Base-by-base conservation (phyloP, 805 yeast genomes). In the Sugiyamaella smithiae region DNA sequence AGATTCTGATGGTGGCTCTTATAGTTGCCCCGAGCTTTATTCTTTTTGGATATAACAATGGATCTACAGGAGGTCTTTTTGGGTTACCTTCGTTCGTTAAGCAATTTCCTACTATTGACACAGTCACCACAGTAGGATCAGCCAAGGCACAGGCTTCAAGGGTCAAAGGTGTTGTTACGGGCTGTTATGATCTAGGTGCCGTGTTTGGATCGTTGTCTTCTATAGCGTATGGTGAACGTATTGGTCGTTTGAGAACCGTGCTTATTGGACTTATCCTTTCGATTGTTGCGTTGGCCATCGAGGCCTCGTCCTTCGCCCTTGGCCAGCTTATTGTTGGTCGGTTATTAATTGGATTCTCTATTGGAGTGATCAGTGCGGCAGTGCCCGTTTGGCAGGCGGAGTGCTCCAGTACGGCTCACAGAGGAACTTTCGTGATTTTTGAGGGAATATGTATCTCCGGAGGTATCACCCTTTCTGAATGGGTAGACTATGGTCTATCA, bases 381-480 rank as follows among this genome's bases (percentile, higher is more conserved):
- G 83, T 84, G 53, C 95, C 95, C 12, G 84, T 84, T 52, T 86
- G 87, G 81, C 90, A 84, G 63, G 76, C 91, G 1, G 95, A 86
- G 66, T 76, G 81, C 68, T 76, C 88, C 37, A 77, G 76, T 50
- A 77, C 88, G 5, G 79, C 76, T 55, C 75, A 74, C 57, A 77
- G 91, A 71, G 91, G 91, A 57, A 69, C 76, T 51, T 67, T 83
- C 55, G 88, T 84, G 47, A 77, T 78, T 57, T 68, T 84, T 60
- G 86, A 84, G 67, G 90, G 90, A 46, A 77, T 85, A 22, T 76
- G 82, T 32, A 80, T 84, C 56, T 82, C 84, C 23, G 74, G 82
- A 40, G 93, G 93, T 63, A 84, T 80, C 61, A 89, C 89, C 33
- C 71, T 83, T 25, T 81, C 84, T 7, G 84, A 80, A 63, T 79